Evolutionary conservation across 179 eudicot species (phyloP), one percentile per base, ranked within the genome.

Genomic region (Gypsophila paniculata): DNA sequence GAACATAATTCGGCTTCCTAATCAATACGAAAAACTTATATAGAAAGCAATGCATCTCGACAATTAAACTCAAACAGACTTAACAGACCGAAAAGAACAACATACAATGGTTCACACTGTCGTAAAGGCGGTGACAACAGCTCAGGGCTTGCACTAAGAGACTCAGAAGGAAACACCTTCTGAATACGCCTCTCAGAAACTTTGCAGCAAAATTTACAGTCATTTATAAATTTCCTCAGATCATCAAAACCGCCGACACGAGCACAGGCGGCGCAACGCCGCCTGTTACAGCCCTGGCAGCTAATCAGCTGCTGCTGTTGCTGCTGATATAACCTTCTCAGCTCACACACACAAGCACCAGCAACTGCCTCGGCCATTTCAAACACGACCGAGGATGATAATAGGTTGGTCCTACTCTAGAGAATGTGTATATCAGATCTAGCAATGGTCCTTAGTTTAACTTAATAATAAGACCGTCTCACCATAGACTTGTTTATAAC

Each of bases 121-220:
- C n/a, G n/a, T n/a, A n/a, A n/a, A n/a, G n/a, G n/a, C n/a, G n/a
- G 82, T 71, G 85, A 88, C 68, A 74, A 79, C 17, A 88, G 88
- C 74, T 90, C 96, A 44, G 92, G 91, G 76, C 92, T 88, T 25
- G 75, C 81, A 46, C 86, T 76, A 2, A 97, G 91, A 51, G 99
- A 89, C 61, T 85, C 93, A 14, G 91, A 81, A 58, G 99, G 96
- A 77, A 87, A 75, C 52, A 90, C 75, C 74, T 90, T 95, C 44
- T 79, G 91, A 72, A 81, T 83, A 71, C 77, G 82, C 78, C 78
- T 82, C 68, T 73, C 75, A 36, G 80, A 84, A 17, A 82, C 73
- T 54, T 86, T 81, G 18, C 71, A 82, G 76, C 99, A 95, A 61
- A 85, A 73, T 66, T 87, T 85, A 76, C 99, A 95, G 42, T 83